Base-by-base conservation (phyloP, 2,329 filamentous ascomycete species). In the Ophiocordyceps unilateralis region DNA sequence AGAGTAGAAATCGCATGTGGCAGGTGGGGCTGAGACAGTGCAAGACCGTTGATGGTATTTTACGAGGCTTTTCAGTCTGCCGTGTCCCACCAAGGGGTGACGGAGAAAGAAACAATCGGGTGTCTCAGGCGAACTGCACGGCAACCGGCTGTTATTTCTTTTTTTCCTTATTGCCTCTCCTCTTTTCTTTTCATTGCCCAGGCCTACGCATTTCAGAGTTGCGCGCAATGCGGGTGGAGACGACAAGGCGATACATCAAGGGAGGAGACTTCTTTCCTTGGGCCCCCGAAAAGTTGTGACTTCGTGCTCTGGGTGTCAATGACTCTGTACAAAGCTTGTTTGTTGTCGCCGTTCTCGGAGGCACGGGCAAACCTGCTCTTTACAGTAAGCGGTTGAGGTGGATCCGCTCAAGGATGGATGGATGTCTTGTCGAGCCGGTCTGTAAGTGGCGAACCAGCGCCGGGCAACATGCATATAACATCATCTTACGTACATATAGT, bases 1-100 rank as follows among this genome's bases (percentile, higher is more conserved):
- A 15, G n/a, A 17, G 32, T n/a, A 15, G 32, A 17, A 41, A 36
- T 22, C 17, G 43, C 44, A 43, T 48, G 43, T 48, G 44, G 45
- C 45, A 44, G 19, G 42, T 44, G 36, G 42, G 42, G 41, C 42
- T 8, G 40, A n/a, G 44, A 45, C 39, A 44, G 38, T 44, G 42
- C 40, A 37, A 41, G 36, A 9, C 32, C 7, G 32, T 34, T 34
- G 32, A 34, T 34, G 32, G 32, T 15, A 34, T 28, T 28, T 28
- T 28, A 12, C 11, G 3, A 12, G 5, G 11, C 26, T 12, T 15
- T 12, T 32, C 11, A 15, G 11, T n/a, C 12, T 32, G 30, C 30
- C 30, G 30, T 32, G 30, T 32, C 30, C 15, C 15, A 32, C 7
- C 15, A 17, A n/a, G 32, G 15, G 15, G 32, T 7, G 17, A 34